phyloP scores from a whole-genome alignment of 2,329 filamentous ascomycete genomes.

The Fusarium piperis region DNA sequence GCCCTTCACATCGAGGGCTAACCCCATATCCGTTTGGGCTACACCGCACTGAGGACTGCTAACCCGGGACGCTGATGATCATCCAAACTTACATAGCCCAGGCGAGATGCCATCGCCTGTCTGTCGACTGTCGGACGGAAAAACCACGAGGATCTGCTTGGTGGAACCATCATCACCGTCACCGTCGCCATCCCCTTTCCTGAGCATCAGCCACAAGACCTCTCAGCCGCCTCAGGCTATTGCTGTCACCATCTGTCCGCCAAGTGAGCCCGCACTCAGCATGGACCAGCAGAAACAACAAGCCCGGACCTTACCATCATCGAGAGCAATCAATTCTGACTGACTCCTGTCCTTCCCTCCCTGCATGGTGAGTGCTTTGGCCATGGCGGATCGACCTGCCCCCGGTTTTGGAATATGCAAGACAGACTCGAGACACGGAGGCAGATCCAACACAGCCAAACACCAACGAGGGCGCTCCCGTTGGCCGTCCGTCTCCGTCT shows the following conservation, averaged over 20 bases:
- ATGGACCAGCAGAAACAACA: slow-evolving; percentile 30
- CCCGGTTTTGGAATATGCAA: slow-evolving; percentile 1
- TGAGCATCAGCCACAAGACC: slow-evolving; percentile 24
- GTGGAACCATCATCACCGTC: slow-evolving; percentile 20
- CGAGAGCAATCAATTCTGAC: slow-evolving; percentile 9
- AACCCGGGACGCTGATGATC: neutral
- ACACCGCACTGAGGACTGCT: neutral
- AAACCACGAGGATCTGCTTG: slow-evolving; percentile 5
- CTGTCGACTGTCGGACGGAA: neutral
- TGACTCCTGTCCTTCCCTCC: neutral
- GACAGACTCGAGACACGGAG: neutral
- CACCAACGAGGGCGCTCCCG: neutral
- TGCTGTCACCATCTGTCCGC: slow-evolving; percentile 26
- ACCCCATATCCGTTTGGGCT: neutral
- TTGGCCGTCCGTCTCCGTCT: neutral
- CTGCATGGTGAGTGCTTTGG: neutral
- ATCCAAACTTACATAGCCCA: neutral
- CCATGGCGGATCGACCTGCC: slow-evolving; percentile 9
- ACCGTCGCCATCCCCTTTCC: slow-evolving; percentile 15
- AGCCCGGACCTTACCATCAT: slow-evolving; percentile 7
- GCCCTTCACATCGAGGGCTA: neutral
- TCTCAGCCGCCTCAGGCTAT: slow-evolving; percentile 29
- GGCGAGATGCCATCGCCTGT: neutral
- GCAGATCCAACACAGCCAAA: neutral
- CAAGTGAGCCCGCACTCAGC: slow-evolving; percentile 17